Base-by-base conservation (phyloP, 176 grass and related monocot species). In the Chrysopogon serrulatus region DNA sequence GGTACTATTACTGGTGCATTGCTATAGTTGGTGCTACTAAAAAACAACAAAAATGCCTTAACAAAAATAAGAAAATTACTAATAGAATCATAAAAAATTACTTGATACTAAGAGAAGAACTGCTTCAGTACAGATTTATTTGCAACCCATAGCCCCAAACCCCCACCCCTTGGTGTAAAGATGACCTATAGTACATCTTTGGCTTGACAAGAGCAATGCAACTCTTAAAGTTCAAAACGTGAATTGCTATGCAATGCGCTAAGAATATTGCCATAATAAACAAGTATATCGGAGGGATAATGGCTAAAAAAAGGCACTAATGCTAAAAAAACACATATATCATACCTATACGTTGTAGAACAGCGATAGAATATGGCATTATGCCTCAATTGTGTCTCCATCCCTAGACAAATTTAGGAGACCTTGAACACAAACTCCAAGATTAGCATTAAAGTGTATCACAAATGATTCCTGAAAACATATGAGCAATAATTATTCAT, bases 371-470 rank as follows among this genome's bases (percentile, higher is more conserved):
- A 98, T 93, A 77, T 95, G 88, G 28, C 91, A 91, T 77, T 95
- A 89, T 82, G 96, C 96, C 74, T 98, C 92, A 53, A 98, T 93
- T 34, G 82, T 82, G 82, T 98, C 96, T 70, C 96, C 96, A 31
- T 83, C 87, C 62, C 96, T 92, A 73, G 96, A 93, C 79, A 98
- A 95, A 88, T 98, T 98, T 42, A 98, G 87, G 41, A 98, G 85
- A 47, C 96, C 96, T 95, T 98, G 96, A 79, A 92, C 96, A 47
- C 94, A 92, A 84, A 98, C 87, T 73, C 96, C 96, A 82, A 98
- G 93, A 93, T 98, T 98, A 59, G 92, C 91, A 83, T 95, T 98
- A 82, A 92, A 98, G 79, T 93, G 96, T 88, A 98, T 93, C 79
- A 93, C 86, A 43, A 92, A 98, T 86, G 90, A 89, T 85, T 87